Percentiles rank a stretch among this genome's conserved stretches.
These are phyloP conservation scores for Irpex rosettiformis DNA, from an alignment of 1,284 basidiomycete genomes.

Conservation along the genomic window DNA sequence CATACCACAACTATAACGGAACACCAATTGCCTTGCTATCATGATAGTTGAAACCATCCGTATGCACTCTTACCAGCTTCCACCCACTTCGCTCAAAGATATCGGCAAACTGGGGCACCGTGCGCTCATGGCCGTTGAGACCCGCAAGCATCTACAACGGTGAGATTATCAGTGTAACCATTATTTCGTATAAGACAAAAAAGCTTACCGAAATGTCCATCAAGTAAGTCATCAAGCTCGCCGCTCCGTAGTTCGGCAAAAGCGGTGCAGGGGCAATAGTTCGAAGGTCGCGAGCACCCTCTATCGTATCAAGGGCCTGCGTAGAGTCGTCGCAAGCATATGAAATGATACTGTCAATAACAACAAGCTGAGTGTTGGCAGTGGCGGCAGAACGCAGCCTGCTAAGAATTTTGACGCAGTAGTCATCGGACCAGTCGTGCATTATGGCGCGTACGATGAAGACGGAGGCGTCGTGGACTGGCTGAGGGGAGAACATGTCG, in stretches of 20 bases:
- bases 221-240: background rate
- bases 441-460: constrained; percentile 29
- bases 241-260: background rate
- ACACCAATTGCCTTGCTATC: background rate
- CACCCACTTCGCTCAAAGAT: constrained; percentile 16
- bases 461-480: constrained; percentile 19
- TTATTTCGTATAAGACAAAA: too few relatives aligned
- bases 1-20: background rate
- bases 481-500: constrained; percentile 24
- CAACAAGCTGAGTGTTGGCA: constrained; percentile 5
- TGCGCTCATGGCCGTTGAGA: constrained; percentile 19
- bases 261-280: background rate
- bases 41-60: background rate
- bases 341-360: constrained; percentile 5
- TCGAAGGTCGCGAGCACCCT: background rate
- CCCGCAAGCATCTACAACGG: constrained; percentile 16
- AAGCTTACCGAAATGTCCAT: too few relatives aligned
- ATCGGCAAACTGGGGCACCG: constrained; percentile 10
- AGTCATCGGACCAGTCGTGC: constrained; percentile 30
- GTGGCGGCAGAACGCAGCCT: constrained; percentile 23
- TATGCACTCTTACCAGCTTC: constrained; percentile 12
- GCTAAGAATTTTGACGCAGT: constrained; percentile 25
- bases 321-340: constrained; percentile 7
- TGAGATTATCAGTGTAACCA: background rate
- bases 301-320: background rate